Base-by-base conservation (phyloP, 208 protist genomes). In the Leishmania amazonensis region DNA sequence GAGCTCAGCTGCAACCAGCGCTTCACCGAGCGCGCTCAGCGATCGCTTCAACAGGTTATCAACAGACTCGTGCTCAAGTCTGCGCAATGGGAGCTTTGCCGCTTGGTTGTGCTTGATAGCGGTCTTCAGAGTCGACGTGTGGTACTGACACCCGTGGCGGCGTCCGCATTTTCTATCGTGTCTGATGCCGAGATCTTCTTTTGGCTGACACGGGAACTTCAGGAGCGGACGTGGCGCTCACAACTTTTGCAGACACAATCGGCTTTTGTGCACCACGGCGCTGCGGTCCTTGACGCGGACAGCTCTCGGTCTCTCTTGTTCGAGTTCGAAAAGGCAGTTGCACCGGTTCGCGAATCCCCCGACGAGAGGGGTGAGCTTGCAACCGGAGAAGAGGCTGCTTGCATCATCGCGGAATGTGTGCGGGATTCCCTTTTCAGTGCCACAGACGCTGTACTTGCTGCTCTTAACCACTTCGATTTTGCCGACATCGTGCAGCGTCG, bases 401-500 rank as follows among this genome's bases (percentile, higher is more conserved):
- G 60, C 38, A 45, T 86, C 38, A 21, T 79, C 35, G 49, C 65
- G 1, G 83, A 82, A 51, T 58, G 75, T 19, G 75, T 79, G 31
- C 58, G 31, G 17, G 31, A 31, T 1, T 38, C 78, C 40, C 64
- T 83, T 38, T 35, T 86, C 8, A 31, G 53, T 15, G 40, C 74
- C 0, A 80, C 83, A 24, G 83, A 86, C 8, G 73, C 78, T 19
- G 31, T 75, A 40, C 64, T 86, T 38, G 73, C 65, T 31, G 78
- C 78, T 8, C 65, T 86, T 15, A 86, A 86, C 67, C 47, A 47
- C 57, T 86, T 86, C 58, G 42, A 68, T 45, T 86, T 83, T n/a
- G 62, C 78, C 13, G 76, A 15, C 40, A 51, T 78, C 40, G 38
- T 70, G 1, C 78, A 79, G n/a, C 83, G 83, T 7, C 83, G 78